These are phyloP conservation scores for Boletus coccyginus DNA, from an alignment of 768 basidiomycete genomes.

Conservation along the genomic window DNA sequence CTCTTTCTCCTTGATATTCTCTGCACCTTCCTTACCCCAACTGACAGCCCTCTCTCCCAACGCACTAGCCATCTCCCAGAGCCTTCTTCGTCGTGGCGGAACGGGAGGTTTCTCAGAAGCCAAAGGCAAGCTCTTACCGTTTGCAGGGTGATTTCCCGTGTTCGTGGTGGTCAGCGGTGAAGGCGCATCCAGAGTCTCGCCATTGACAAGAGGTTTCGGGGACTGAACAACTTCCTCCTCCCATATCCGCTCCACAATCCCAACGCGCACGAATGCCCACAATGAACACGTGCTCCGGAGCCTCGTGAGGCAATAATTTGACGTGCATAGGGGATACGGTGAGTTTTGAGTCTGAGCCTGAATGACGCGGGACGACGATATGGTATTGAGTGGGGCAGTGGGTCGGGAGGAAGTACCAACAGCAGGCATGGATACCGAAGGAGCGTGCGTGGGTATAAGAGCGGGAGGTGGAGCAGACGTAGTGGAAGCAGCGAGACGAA, in stretches of 20 bases:
- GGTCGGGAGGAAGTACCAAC: conserved; percentile 21
- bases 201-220: conserved; percentile 19
- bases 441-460: conserved; percentile 19
- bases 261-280: conserved; percentile 84
- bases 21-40: conserved; percentile 45
- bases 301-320: conserved; percentile 83
- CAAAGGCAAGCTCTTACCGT: background rate
- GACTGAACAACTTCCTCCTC: conserved; percentile 62
- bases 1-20: conserved; percentile 24
- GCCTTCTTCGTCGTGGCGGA: conserved; percentile 57
- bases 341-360: conserved; percentile 22
- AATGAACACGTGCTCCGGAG: conserved; percentile 85
- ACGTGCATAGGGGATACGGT: conserved; percentile 70
- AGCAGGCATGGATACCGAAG: conserved; percentile 34
- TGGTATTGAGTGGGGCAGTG: conserved; percentile 15
- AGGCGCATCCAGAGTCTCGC: background rate
- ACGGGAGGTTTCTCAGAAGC: conserved; percentile 52
- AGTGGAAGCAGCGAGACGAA: conserved; percentile 49
- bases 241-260: conserved; percentile 85
- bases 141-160: conserved; percentile 1
- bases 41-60: conserved; percentile 56
- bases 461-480: conserved; percentile 23
- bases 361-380: conserved; percentile 44
- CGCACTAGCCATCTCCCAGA: conserved; percentile 70
- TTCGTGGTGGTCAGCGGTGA: background rate